Evolutionary conservation across 768 basidiomycete species (phyloP).

Genomic region (Podaxis mareebaensis): DNA sequence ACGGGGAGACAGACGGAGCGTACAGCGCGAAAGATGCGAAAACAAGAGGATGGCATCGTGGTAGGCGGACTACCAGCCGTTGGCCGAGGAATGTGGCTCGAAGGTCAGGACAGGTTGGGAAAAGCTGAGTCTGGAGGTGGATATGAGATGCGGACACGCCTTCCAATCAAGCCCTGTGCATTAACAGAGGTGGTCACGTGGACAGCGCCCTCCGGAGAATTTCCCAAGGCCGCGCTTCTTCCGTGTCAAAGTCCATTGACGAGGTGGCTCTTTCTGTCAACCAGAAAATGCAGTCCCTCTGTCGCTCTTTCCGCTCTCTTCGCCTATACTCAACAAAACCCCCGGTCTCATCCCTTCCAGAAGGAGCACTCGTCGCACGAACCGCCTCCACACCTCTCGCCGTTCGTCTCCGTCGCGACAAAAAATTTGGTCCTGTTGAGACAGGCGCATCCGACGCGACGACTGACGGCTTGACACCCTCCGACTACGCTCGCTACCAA

Average conservation of each 20-base stretch:
- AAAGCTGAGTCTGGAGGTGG: background rate
- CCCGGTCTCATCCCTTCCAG: conserved; percentile 27
- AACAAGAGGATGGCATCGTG: conserved; percentile 41
- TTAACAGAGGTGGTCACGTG: conserved; percentile 5
- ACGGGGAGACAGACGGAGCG: conserved; percentile 60
- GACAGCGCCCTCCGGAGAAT: background rate
- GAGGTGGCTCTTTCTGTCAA: background rate
- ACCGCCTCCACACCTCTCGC: conserved; percentile 74
- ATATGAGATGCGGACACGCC: conserved; percentile 4
- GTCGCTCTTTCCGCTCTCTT: conserved; percentile 29
- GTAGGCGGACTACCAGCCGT: conserved; percentile 19
- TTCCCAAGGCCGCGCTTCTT: background rate
- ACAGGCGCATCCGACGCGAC: conserved; percentile 47
- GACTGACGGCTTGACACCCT: conserved; percentile 60
- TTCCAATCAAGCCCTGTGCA: conserved; percentile 8
- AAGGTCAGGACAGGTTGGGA: background rate
- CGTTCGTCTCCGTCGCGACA: conserved; percentile 68
- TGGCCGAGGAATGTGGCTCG: background rate
- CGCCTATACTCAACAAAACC: conserved; percentile 42
- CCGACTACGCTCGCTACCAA: conserved; percentile 61
- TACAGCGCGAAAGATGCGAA: conserved; percentile 49
- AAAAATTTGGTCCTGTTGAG: conserved; percentile 39
- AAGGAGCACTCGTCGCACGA: conserved; percentile 52
- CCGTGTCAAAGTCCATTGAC: background rate
- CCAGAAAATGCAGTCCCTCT: conserved; percentile 34